Evolutionary conservation across 331 rosid genomes (phyloP).

Genomic region (Quercus lobata): DNA sequence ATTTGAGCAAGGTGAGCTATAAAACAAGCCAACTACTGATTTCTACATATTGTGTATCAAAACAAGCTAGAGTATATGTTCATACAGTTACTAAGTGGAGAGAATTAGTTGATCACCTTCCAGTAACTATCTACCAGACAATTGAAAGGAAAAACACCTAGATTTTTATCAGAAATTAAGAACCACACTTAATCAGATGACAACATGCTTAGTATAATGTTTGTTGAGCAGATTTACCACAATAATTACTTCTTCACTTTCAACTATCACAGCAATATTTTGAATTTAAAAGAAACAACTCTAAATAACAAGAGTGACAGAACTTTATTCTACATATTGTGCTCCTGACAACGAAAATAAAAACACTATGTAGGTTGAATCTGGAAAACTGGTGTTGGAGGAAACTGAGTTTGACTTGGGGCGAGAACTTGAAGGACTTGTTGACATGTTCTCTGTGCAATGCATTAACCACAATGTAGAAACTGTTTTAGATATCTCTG

Average conservation of each 20-base stretch:
- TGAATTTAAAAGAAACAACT: not conserved
- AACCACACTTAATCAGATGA: not conserved
- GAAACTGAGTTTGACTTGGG: conserved; percentile 95
- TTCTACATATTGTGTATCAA: not conserved
- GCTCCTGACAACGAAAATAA: conserved; percentile 1
- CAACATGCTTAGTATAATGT: not conserved
- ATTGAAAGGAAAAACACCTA: not conserved
- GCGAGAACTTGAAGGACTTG: conserved; percentile 97
- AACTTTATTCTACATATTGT: not conserved
- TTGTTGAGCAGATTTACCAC: not conserved
- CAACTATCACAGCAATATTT: not conserved
- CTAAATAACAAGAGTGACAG: not conserved
- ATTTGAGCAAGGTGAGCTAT: conserved; percentile 80
- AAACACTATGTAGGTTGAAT: conserved; percentile 67
- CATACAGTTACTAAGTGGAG: not conserved
- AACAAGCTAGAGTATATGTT: not conserved
- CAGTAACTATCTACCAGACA: not conserved
- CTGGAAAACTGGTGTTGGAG: conserved; percentile 93
- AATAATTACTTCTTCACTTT: not conserved
- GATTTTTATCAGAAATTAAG: not conserved
- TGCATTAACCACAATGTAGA: conserved; percentile 96
- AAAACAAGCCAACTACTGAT: not conserved
- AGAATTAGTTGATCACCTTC: not conserved
- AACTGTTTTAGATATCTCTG: conserved; percentile 89
- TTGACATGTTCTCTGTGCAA: conserved; percentile 98